Evolutionary conservation across 225 moss, liverwort and hornwort genomes (phyloP).

Genomic region (Polytrichum commune): DNA sequence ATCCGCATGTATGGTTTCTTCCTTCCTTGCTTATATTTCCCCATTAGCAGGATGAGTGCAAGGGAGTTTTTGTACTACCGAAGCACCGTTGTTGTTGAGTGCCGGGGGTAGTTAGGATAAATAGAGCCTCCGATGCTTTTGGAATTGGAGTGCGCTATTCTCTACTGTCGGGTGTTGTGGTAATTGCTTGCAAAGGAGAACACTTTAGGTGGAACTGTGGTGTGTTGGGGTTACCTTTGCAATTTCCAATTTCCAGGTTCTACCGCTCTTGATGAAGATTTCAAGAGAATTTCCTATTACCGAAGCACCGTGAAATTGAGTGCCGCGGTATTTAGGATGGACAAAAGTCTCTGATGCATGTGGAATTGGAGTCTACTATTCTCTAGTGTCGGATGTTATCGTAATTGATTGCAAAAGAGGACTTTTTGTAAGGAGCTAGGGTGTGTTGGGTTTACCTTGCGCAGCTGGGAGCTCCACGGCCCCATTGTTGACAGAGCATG

Average conservation of each 20-base stretch:
- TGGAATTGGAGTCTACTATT: neutral
- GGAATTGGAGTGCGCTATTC: neutral
- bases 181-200: too few relatives aligned
- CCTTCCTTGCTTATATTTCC: neutral
- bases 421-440: neutral
- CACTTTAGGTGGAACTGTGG: too few relatives aligned
- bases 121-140: neutral
- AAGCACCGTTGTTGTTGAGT: too few relatives aligned
- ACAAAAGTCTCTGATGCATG: neutral
- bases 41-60: neutral
- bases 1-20: neutral
- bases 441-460: neutral
- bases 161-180: neutral
- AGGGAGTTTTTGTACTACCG: neutral
- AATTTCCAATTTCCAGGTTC: too few relatives aligned
- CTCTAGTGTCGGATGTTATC: neutral
- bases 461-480: conserved; percentile 29
- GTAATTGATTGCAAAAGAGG: neutral
- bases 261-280: too few relatives aligned
- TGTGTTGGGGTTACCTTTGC: too few relatives aligned
- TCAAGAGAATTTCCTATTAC: too few relatives aligned
- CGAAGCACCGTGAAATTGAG: neutral
- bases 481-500: conserved; percentile 60
- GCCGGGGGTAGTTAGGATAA: too few relatives aligned
- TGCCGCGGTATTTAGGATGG: neutral